These are phyloP conservation scores for Phytopythium oedochilum DNA, from an alignment of 352 stramenopile species.

Conservation along the genomic window DNA sequence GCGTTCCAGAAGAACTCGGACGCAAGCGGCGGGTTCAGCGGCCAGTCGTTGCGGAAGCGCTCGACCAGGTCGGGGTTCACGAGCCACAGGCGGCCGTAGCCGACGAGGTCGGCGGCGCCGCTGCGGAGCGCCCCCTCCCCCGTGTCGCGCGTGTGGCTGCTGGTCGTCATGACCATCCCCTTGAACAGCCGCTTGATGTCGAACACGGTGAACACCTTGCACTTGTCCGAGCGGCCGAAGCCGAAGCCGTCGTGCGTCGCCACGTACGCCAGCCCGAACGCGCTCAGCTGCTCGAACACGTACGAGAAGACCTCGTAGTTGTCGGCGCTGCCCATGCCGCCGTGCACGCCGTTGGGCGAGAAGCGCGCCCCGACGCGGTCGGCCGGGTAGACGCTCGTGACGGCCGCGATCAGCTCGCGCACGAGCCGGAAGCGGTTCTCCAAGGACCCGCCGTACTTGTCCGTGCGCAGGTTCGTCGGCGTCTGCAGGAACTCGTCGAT, in stretches of 20 bases:
- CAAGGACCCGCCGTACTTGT: constrained; percentile 75
- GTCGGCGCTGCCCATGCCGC: constrained; percentile 31
- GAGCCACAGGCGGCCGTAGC: constrained; percentile 25
- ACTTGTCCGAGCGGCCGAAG: constrained; percentile 29
- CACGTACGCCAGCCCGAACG: constrained; percentile 32
- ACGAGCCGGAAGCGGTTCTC: constrained; percentile 78
- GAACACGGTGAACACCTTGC: constrained; percentile 16
- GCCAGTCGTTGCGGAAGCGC: neutral
- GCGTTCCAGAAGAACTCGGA: constrained; percentile 8
- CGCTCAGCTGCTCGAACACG: constrained; percentile 21
- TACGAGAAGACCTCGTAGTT: constrained; percentile 43
- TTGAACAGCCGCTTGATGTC: constrained; percentile 26
- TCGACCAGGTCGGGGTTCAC: constrained; percentile 27
- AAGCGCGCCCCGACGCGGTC: constrained; percentile 24
- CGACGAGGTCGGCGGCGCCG: constrained; percentile 22
- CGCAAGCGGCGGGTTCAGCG: neutral
- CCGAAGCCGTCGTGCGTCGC: constrained; percentile 25
- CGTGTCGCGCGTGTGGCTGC: constrained; percentile 31
- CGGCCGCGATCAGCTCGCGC: constrained; percentile 50
- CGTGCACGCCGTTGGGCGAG: constrained; percentile 26
- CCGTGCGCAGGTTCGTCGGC: constrained; percentile 71
- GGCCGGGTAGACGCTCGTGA: constrained; percentile 24
- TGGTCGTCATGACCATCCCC: constrained; percentile 16
- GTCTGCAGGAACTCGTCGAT: constrained; percentile 86
- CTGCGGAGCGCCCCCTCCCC: constrained; percentile 26